phyloP scores from a whole-genome alignment of 331 rosid species.

The Cydonia oblonga region DNA sequence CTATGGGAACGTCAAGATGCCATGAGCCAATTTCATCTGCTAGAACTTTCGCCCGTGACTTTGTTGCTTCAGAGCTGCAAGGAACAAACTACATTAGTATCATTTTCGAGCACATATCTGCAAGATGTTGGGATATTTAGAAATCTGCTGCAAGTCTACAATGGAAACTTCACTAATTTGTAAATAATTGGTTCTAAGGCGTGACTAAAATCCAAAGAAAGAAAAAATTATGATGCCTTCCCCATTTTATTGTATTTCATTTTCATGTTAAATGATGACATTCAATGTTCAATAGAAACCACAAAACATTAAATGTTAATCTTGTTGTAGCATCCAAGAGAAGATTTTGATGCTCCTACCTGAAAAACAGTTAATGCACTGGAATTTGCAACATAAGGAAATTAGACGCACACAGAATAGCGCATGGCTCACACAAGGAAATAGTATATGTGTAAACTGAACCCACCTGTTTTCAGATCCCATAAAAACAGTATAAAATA shows the following conservation, averaged over 20 bases:
- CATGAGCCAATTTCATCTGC: slow-evolving; percentile 91
- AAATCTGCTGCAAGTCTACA: neutral
- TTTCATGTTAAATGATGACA: neutral
- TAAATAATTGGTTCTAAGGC: neutral
- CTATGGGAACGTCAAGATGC: slow-evolving; percentile 90
- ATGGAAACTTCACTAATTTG: neutral
- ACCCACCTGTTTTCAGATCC: slow-evolving; percentile 88
- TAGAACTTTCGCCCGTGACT: slow-evolving; percentile 55
- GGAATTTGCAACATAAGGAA: neutral
- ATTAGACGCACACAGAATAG: neutral
- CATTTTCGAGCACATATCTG: neutral
- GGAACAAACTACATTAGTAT: slow-evolving; percentile 2
- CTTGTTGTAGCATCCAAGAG: neutral
- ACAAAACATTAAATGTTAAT: neutral
- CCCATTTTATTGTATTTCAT: neutral
- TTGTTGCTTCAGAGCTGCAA: slow-evolving; percentile 78
- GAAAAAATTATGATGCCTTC: neutral
- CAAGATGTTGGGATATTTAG: neutral
- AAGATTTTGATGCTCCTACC: neutral
- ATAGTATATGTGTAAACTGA: neutral
- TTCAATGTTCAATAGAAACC: neutral
- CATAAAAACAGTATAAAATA: slow-evolving; percentile 87
- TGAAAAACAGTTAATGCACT: neutral
- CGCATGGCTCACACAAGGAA: neutral
- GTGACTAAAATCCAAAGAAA: neutral